phyloP scores from a whole-genome alignment of 345 rosid species.

The Euphorbia lathyris region DNA sequence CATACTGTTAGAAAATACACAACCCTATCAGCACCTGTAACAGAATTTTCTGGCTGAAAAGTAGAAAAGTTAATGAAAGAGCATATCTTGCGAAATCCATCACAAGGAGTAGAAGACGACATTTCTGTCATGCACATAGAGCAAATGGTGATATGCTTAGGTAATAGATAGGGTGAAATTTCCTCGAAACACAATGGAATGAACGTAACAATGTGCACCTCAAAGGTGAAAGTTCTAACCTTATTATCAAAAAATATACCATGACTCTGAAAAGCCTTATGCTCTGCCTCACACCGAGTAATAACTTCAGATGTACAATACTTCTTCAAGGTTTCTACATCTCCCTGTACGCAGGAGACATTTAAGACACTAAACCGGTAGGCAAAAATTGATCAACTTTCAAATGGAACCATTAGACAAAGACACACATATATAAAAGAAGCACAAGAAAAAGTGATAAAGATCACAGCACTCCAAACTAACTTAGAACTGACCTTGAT shows the following conservation, averaged over 20 bases:
- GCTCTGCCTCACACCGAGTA: constrained; percentile 78
- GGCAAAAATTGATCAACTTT: neutral
- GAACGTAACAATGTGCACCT: too few species aligned
- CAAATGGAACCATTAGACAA: neutral
- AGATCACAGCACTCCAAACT: neutral
- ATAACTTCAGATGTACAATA: constrained; percentile 77
- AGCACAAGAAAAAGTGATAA: neutral
- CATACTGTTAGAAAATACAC: too few species aligned
- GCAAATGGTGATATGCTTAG: too few species aligned
- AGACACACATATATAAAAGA: too few species aligned
- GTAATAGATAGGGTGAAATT: neutral
- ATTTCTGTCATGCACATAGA: too few species aligned
- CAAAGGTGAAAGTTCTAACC: constrained; percentile 34
- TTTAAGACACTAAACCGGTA: neutral
- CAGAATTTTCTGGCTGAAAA: neutral
- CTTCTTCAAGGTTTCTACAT: constrained; percentile 66
- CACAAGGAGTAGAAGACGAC: neutral
- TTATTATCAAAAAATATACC: constrained; percentile 76
- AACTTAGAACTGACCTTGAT: constrained; percentile 50
- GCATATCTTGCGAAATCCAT: neutral
- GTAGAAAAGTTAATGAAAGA: neutral
- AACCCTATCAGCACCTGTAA: neutral
- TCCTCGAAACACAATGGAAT: neutral
- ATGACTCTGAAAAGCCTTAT: constrained; percentile 55
- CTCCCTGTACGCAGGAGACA: constrained; percentile 49